phyloP scores from a whole-genome alignment of 2,329 filamentous ascomycete species.

The Monilinia fructigena region DNA sequence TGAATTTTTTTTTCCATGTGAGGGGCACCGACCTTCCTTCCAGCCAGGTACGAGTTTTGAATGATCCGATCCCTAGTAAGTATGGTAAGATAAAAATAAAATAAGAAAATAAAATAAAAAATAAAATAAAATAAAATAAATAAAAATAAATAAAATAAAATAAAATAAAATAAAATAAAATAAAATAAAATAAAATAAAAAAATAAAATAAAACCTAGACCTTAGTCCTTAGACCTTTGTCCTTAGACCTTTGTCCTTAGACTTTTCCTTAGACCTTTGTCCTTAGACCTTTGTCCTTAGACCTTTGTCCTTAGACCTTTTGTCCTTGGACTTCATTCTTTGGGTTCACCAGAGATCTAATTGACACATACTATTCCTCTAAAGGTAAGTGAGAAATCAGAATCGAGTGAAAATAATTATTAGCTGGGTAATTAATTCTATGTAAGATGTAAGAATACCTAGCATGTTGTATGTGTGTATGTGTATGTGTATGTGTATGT shows the following conservation, averaged over 20 bases:
- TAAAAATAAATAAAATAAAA: not conserved
- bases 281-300: not conserved
- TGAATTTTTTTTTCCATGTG: not conserved
- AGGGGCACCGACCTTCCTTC: not conserved
- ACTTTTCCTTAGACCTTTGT: not conserved
- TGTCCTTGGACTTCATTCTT: not conserved
- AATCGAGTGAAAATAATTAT: not conserved
- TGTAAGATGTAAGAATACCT: too few relatives aligned
- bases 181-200: not conserved
- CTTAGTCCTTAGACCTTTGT: too few relatives aligned
- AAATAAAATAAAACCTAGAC: not conserved
- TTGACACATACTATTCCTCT: constrained; percentile 10
- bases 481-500: too few relatives aligned
- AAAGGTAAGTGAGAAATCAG: not conserved
- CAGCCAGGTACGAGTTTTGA: too few relatives aligned
- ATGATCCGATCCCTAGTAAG: too few relatives aligned
- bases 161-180: not conserved
- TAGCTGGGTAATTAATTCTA: too few relatives aligned
- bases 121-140: too few relatives aligned
- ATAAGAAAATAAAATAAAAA: too few relatives aligned
- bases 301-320: not conserved
- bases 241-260: too few relatives aligned
- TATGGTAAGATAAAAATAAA: too few relatives aligned
- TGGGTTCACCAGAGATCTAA: not conserved
- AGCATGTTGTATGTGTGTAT: too few relatives aligned